phyloP scores from a whole-genome alignment of 768 basidiomycete genomes.

The Serendipita sp. region DNA sequence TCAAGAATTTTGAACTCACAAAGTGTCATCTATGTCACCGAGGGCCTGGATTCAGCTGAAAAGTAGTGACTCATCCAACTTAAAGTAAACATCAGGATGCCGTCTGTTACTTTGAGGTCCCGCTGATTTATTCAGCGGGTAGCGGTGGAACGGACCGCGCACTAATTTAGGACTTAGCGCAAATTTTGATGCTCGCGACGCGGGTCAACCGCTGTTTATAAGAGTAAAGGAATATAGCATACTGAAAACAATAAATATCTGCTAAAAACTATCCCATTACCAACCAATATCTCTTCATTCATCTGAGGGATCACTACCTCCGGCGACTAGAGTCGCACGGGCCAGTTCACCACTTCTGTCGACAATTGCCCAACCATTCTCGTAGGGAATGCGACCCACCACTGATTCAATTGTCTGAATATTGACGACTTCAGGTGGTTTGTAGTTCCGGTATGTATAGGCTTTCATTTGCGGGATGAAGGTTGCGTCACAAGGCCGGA shows the following conservation, averaged over 20 bases:
- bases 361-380: slow-evolving; percentile 15
- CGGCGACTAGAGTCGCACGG: slow-evolving; percentile 10
- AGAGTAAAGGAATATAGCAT: neutral
- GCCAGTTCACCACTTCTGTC: slow-evolving; percentile 17
- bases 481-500: slow-evolving; percentile 1
- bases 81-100: neutral
- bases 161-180: neutral
- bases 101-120: neutral
- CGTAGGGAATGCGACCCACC: slow-evolving; percentile 16
- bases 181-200: neutral
- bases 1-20: too few relatives aligned
- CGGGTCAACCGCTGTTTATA: neutral
- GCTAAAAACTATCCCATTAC: too few relatives aligned
- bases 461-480: slow-evolving; percentile 11
- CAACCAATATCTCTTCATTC: too few relatives aligned
- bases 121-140: neutral
- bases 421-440: slow-evolving; percentile 14
- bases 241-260: neutral
- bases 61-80: neutral
- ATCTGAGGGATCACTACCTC: slow-evolving; percentile 7
- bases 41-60: neutral
- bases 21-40: too few relatives aligned
- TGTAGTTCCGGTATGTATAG: slow-evolving; percentile 1
- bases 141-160: neutral
- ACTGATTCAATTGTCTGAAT: slow-evolving; percentile 17